Conservation (phyloP, 1,284 basidiomycete genomes). For the Ustilago shanxiensis region DNA sequence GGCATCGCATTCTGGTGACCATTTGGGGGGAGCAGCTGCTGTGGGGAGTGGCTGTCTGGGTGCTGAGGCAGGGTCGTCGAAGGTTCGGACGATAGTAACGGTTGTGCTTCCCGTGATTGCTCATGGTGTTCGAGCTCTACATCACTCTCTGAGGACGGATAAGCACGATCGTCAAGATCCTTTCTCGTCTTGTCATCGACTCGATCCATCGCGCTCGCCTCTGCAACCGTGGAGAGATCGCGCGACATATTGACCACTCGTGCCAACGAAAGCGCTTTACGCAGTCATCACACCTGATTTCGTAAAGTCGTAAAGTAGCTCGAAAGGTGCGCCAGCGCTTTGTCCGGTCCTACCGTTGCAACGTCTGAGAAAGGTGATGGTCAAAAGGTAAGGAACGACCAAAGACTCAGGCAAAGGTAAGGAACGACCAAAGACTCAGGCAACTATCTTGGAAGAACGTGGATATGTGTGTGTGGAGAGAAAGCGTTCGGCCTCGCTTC, state of each 20-base stretch:
- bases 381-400: too few relatives aligned
- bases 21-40: background rate
- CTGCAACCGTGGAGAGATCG: background rate
- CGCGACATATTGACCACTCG: background rate
- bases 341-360: background rate
- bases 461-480: background rate
- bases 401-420: too few relatives aligned
- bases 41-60: background rate
- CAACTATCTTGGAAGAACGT: background rate
- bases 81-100: constrained; percentile 5
- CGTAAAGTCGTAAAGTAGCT: background rate
- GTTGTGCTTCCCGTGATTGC: background rate
- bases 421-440: too few relatives aligned
- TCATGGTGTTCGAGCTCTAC: constrained; percentile 12
- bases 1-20: background rate
- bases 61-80: background rate
- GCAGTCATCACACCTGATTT: too few relatives aligned
- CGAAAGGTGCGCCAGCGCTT: background rate
- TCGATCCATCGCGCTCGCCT: too few relatives aligned
- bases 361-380: background rate
- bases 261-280: too few relatives aligned
- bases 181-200: background rate
- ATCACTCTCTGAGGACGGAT: constrained; percentile 35
- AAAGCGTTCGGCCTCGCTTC: background rate
- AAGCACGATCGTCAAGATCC: constrained; percentile 17